A percentile compares a stretch with the other conserved stretches of the same genome.
phyloP scores from a whole-genome alignment of 1,284 basidiomycete genomes.

The Cryptococcus wingfieldii region DNA sequence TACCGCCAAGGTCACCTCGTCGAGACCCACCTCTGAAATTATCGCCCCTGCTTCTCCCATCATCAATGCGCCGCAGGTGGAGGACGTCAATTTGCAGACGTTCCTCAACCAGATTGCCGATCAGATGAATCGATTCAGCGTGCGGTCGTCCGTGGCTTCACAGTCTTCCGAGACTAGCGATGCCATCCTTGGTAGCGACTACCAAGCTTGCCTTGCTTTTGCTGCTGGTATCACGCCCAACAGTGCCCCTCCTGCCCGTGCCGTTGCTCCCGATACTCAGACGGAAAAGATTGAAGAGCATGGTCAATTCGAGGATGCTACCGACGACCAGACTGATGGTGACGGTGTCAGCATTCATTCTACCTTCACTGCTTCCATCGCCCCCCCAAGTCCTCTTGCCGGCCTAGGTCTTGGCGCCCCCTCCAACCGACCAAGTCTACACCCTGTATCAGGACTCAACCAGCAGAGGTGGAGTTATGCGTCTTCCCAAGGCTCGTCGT shows the following conservation, averaged over 20 bases:
- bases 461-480: constrained; percentile 34
- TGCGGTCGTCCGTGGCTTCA: constrained; percentile 48
- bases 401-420: constrained; percentile 38
- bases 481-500: constrained; percentile 29
- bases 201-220: constrained; percentile 39
- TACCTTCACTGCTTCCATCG: constrained; percentile 14
- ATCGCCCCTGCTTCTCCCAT: constrained; percentile 13
- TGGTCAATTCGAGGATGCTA: constrained; percentile 56
- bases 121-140: constrained; percentile 55
- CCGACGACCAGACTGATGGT: constrained; percentile 50
- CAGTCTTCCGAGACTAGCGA: constrained; percentile 43
- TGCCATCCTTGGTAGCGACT: constrained; percentile 34
- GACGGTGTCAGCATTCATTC: constrained; percentile 33
- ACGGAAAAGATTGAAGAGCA: constrained; percentile 16
- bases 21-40: constrained; percentile 29
- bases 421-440: constrained; percentile 26
- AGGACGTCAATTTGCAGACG: constrained; percentile 53
- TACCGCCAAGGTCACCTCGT: constrained; percentile 19
- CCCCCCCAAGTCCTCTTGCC: constrained; percentile 24
- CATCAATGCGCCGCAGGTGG: constrained; percentile 49
- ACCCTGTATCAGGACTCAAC: constrained; percentile 20
- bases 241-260: constrained; percentile 9
- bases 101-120: constrained; percentile 59
- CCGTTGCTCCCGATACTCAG: constrained; percentile 11
- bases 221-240: constrained; percentile 19